Conservation (phyloP, 2,329 filamentous ascomycete genomes). For the Trichoderma asperellum region DNA sequence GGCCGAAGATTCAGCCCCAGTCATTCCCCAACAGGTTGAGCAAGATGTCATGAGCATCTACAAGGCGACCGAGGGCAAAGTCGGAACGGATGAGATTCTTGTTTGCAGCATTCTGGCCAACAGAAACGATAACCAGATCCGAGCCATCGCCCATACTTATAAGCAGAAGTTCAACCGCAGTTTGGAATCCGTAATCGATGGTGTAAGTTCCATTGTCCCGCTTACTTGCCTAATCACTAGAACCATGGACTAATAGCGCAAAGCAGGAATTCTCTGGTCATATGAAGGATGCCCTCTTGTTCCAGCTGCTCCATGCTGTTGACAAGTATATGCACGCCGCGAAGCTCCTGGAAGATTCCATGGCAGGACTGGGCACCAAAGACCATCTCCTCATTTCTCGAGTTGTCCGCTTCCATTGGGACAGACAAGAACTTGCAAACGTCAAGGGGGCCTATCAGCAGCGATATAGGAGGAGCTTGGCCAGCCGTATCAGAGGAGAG, state of each 20-base stretch:
- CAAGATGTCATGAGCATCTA: slow-evolving; percentile 78
- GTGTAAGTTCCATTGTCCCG: slow-evolving; percentile 48
- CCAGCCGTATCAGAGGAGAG: slow-evolving; percentile 74
- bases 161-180: slow-evolving; percentile 69
- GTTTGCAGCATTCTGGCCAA: slow-evolving; percentile 79
- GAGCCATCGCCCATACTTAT: slow-evolving; percentile 78
- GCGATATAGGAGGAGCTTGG: slow-evolving; percentile 69
- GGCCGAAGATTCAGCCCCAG: slow-evolving; percentile 75
- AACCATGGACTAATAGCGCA: slow-evolving; percentile 2
- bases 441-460: slow-evolving; percentile 79
- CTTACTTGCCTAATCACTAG: not conserved
- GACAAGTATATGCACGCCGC: slow-evolving; percentile 88
- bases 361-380: slow-evolving; percentile 87
- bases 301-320: slow-evolving; percentile 74
- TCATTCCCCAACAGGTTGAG: slow-evolving; percentile 74
- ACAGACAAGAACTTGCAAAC: slow-evolving; percentile 71
- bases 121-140: slow-evolving; percentile 80
- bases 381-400: slow-evolving; percentile 77
- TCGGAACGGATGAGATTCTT: slow-evolving; percentile 73
- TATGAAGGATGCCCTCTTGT: slow-evolving; percentile 83
- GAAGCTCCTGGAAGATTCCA: slow-evolving; percentile 77
- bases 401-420: slow-evolving; percentile 84
- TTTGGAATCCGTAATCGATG: slow-evolving; percentile 74
- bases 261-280: slow-evolving; percentile 80
- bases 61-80: slow-evolving; percentile 72